These are phyloP conservation scores for Opeltia flavorubescens DNA, from an alignment of 495 filamentous ascomycete genomes.

Conservation along the genomic window DNA sequence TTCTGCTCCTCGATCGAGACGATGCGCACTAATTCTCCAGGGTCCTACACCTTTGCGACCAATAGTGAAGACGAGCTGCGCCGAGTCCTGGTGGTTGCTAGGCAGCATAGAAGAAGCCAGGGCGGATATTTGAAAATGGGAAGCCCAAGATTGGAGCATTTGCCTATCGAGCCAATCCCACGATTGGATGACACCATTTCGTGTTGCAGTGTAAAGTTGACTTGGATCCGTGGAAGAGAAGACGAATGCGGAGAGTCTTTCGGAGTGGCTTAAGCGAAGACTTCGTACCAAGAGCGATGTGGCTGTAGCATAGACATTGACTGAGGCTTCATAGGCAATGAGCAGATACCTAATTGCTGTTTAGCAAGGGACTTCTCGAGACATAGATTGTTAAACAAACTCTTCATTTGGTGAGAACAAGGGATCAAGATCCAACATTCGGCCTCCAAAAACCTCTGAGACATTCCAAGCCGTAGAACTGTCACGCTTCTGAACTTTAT, in stretches of 20 bases:
- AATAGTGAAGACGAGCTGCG: constrained; percentile 12
- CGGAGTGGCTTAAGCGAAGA: constrained; percentile 23
- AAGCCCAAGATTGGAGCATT: constrained; percentile 29
- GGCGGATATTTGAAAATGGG: constrained; percentile 1
- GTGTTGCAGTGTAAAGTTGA: constrained; percentile 55
- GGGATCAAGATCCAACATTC: constrained; percentile 60
- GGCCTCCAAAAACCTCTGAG: constrained; percentile 49
- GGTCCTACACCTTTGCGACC: constrained; percentile 3
- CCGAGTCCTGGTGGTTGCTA: not conserved
- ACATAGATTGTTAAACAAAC: constrained; percentile 32
- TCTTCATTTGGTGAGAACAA: constrained; percentile 68
- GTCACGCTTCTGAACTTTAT: not conserved
- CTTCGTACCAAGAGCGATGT: constrained; percentile 66
- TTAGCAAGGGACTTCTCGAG: constrained; percentile 16
- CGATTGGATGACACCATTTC: constrained; percentile 46
- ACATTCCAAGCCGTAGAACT: constrained; percentile 35
- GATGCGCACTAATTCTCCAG: constrained; percentile 15
- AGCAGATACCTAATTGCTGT: constrained; percentile 46
- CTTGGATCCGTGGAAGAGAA: constrained; percentile 45
- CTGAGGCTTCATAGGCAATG: constrained; percentile 42
- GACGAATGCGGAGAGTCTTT: constrained; percentile 35
- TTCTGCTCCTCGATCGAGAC: constrained; percentile 4
- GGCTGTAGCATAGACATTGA: constrained; percentile 68
- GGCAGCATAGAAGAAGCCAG: not conserved
- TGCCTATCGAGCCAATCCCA: constrained; percentile 64